These are phyloP conservation scores for Starmera quercuum DNA, from an alignment of 805 yeast genomes.

Conservation along the genomic window DNA sequence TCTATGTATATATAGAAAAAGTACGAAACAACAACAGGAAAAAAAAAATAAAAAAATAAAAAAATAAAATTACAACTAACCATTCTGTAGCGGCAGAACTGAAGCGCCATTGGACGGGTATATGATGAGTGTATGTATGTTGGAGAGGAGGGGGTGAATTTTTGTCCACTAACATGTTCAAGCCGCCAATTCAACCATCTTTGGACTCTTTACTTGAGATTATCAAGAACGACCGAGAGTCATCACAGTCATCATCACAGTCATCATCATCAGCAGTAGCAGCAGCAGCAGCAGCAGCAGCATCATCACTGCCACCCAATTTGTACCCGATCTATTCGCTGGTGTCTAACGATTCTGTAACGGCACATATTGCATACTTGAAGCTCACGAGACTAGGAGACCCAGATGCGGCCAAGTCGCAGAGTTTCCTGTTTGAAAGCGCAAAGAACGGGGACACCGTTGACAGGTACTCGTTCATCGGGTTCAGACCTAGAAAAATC, in stretches of 20 bases:
- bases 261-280: too few species aligned
- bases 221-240: slow-evolving; percentile 27
- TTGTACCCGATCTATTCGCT: slow-evolving; percentile 76
- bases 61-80: too few species aligned
- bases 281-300: not conserved
- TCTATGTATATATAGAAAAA: too few species aligned
- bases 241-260: slow-evolving; percentile 1
- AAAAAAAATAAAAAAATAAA: too few species aligned
- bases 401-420: slow-evolving; percentile 39
- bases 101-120: too few species aligned
- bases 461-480: slow-evolving; percentile 88
- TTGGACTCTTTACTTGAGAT: slow-evolving; percentile 36
- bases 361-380: slow-evolving; percentile 87
- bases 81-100: too few species aligned
- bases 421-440: slow-evolving; percentile 81
- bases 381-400: slow-evolving; percentile 61
- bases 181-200: slow-evolving; percentile 45
- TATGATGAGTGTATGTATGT: too few species aligned
- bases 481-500: slow-evolving; percentile 73
- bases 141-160: too few species aligned
- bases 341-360: slow-evolving; percentile 67
- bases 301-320: slow-evolving; percentile 39
- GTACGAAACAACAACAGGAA: too few species aligned
- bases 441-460: slow-evolving; percentile 85
- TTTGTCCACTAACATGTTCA: too few species aligned